Conservation (phyloP, 768 basidiomycete genomes). For the Pholiota conissans region DNA sequence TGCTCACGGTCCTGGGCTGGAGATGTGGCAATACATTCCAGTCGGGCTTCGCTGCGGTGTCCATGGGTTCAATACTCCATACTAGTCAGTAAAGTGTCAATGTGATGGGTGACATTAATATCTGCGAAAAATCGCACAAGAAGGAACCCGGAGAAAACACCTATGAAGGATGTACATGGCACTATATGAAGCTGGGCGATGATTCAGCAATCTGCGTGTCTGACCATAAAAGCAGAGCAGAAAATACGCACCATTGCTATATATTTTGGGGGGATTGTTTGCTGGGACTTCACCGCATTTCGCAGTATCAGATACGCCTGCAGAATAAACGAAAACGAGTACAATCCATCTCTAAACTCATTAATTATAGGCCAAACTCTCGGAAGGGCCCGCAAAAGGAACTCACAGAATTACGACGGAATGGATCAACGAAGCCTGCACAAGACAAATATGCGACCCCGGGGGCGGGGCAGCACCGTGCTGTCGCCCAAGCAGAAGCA, state of each 20-base stretch:
- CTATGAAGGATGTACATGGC: neutral
- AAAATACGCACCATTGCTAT: neutral
- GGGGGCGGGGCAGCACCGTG: neutral
- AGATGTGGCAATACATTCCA: constrained; percentile 4
- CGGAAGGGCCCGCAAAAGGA: neutral
- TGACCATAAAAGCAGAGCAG: neutral
- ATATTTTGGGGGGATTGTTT: neutral
- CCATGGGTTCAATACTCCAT: neutral
- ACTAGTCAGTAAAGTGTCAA: neutral
- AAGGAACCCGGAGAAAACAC: neutral
- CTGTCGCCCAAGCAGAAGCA: constrained; percentile 5
- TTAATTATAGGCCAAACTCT: neutral
- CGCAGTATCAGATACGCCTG: neutral
- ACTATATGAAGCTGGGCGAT: neutral
- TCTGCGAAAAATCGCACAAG: neutral
- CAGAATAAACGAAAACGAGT: neutral
- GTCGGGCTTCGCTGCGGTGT: neutral
- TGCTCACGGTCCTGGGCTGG: neutral
- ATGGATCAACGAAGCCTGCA: constrained; percentile 1
- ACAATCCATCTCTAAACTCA: neutral
- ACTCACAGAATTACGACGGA: neutral
- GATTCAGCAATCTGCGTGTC: neutral
- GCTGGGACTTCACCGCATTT: neutral
- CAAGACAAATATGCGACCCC: neutral
- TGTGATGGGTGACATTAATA: neutral